Conservation (phyloP, 441 rosid genomes). For the Gossypium aridum region DNA sequence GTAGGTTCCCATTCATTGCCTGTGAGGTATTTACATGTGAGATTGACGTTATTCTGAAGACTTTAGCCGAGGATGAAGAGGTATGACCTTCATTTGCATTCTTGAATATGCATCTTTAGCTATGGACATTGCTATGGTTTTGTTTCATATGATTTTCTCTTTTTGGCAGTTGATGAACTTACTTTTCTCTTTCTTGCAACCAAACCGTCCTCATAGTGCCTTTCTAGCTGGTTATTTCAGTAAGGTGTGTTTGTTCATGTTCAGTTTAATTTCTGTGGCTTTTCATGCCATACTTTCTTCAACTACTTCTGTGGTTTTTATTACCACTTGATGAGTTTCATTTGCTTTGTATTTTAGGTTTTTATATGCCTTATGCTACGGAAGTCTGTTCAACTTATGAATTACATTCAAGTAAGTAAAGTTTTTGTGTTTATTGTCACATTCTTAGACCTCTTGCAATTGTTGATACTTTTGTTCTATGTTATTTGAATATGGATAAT, state of each 20-base stretch:
- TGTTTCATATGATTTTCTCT: constrained; percentile 8
- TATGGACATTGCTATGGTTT: constrained; percentile 2
- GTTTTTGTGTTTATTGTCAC: neutral
- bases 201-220: constrained; percentile 79
- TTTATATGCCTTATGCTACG: constrained; percentile 89
- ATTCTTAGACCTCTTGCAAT: neutral
- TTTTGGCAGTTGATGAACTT: constrained; percentile 77
- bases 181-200: constrained; percentile 91
- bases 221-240: constrained; percentile 96
- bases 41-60: constrained; percentile 85
- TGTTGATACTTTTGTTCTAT: neutral
- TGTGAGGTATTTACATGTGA: constrained; percentile 98
- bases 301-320: neutral
- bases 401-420: constrained; percentile 74
- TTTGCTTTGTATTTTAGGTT: constrained; percentile 47
- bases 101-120: neutral
- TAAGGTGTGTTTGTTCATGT: constrained; percentile 47
- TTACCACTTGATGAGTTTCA: constrained; percentile 13
- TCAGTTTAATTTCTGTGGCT: neutral
- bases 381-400: constrained; percentile 83
- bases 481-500: neutral
- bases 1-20: constrained; percentile 91
- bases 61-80: constrained; percentile 93
- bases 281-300: neutral
- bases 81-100: constrained; percentile 24